A percentile compares a stretch with the other conserved stretches of the same genome.
Conservation (phyloP, 345 rosid species). For the Salix arbutifolia region DNA sequence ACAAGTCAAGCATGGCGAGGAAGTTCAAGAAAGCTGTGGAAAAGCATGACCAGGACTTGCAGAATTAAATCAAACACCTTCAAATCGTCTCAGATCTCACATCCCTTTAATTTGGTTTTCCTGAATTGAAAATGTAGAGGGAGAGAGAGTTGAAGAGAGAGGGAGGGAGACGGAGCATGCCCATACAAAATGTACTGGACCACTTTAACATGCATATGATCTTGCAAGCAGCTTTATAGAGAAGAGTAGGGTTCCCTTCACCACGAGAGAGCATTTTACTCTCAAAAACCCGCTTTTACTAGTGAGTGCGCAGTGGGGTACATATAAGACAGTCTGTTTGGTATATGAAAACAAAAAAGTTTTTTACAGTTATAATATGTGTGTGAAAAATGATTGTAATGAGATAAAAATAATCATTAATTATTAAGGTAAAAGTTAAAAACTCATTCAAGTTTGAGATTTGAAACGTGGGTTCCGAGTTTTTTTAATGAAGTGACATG, state of each 20-base stretch:
- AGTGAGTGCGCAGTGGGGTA: slow-evolving; percentile 49
- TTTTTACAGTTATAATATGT: too few species aligned
- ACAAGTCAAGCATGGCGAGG: slow-evolving; percentile 4
- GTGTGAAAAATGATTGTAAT: too few species aligned
- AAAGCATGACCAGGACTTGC: slow-evolving; percentile 64
- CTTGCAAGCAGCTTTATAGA: slow-evolving; percentile 50
- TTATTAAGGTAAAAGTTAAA: too few species aligned
- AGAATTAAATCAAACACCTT: background rate
- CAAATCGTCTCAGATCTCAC: slow-evolving; percentile 29
- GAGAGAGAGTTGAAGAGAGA: slow-evolving; percentile 6
- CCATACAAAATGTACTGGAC: slow-evolving; percentile 41
- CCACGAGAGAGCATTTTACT: slow-evolving; percentile 17
- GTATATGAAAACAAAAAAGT: background rate
- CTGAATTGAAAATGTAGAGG: slow-evolving; percentile 5
- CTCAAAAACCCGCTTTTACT: slow-evolving; percentile 28
- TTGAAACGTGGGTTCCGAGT: too few species aligned
- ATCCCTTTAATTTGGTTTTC: background rate
- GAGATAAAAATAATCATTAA: too few species aligned
- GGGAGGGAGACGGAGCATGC: slow-evolving; percentile 12
- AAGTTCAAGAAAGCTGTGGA: slow-evolving; percentile 97
- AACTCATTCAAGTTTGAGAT: too few species aligned
- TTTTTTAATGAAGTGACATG: too few species aligned
- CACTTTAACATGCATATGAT: slow-evolving; percentile 45
- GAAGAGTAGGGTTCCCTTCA: slow-evolving; percentile 37
- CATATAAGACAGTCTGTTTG: slow-evolving; percentile 10